Percentiles rank a stretch among this genome's conserved stretches.
These are phyloP conservation scores for Pseudogymnoascus sp. DNA, from an alignment of 2,329 filamentous ascomycete genomes.

Conservation along the genomic window DNA sequence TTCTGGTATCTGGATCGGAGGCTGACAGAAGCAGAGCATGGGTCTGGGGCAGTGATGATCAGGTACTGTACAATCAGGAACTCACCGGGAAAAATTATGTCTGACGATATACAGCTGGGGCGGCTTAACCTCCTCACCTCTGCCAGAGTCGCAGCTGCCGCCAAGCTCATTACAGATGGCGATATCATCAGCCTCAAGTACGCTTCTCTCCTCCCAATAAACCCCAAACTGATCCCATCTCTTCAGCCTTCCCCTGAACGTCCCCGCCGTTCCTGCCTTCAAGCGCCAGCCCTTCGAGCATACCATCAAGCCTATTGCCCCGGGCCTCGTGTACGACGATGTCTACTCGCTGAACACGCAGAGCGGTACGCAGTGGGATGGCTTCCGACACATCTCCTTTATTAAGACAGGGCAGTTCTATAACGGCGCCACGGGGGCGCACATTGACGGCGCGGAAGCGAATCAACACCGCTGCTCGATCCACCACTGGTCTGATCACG, in stretches of 20 bases:
- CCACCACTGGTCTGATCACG: conserved; percentile 30
- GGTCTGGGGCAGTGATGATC: conserved; percentile 27
- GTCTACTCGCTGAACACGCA: conserved; percentile 51
- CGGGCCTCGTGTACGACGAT: conserved; percentile 47
- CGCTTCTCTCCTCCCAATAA: background rate
- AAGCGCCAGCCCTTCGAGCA: conserved; percentile 29
- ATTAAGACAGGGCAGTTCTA: conserved; percentile 22
- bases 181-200: conserved; percentile 34
- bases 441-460: conserved; percentile 21
- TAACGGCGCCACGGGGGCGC: conserved; percentile 22
- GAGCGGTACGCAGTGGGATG: conserved; percentile 51
- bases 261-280: conserved; percentile 32
- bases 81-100: background rate
- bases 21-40: conserved; percentile 18
- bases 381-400: conserved; percentile 36
- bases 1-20: background rate
- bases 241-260: conserved; percentile 22
- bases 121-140: conserved; percentile 40
- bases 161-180: conserved; percentile 35
- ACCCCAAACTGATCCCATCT: background rate
- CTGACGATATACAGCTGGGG: conserved; percentile 28
- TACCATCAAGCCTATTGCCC: conserved; percentile 23
- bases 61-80: conserved; percentile 13
- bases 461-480: conserved; percentile 24
- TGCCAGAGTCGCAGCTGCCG: conserved; percentile 33